Evolutionary conservation across 257 asterid species (phyloP), one percentile per base, ranked within the genome.

Genomic region (Penstemon davidsonii): DNA sequence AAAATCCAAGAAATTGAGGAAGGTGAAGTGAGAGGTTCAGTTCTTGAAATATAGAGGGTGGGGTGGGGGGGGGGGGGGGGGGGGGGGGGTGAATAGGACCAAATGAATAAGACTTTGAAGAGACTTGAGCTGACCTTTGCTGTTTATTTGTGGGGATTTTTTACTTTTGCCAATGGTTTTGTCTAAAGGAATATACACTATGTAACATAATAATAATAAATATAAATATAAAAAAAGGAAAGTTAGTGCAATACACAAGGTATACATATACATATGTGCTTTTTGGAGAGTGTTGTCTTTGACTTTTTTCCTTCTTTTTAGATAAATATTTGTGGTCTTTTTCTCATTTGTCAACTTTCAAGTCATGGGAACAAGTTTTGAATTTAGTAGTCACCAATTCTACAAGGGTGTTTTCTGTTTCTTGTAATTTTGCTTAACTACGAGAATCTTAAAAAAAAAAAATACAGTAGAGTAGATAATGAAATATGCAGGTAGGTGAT

Each of bases 111-210:
- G 76, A 45, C 57, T 58, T 42, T 78, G 69, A 75, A 66, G 78
- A 73, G 78, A 71, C 74, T 68, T 73, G 83, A 67, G 80, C 87
- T 80, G 87, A 86, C 88, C 87, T 70, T 61, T 52, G 84, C 74
- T 71, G 76, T 74, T 78, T 69, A 70, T 73, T 74, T 64, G 73
- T 50, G 69, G 66, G 64, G 75, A 66, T 67, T 75, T 81, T 78
- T 83, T 79, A 79, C 83, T 77, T 78, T 73, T 75, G 68, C 65
- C 39, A 42, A 15, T 49, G 62, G 59, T 61, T 72, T 79, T 63
- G 55, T 63, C 72, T 56, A 25, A 25, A 15, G 45, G 66, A 73
- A 11, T 37, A 60, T 46, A 46, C 4, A 7, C 3, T 46, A 8
- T 46, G 9, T 46, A 25, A 46, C 11, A 46, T 12, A 46, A 46